phyloP scores from a whole-genome alignment of 768 basidiomycete genomes.

The Russula vinacea region DNA sequence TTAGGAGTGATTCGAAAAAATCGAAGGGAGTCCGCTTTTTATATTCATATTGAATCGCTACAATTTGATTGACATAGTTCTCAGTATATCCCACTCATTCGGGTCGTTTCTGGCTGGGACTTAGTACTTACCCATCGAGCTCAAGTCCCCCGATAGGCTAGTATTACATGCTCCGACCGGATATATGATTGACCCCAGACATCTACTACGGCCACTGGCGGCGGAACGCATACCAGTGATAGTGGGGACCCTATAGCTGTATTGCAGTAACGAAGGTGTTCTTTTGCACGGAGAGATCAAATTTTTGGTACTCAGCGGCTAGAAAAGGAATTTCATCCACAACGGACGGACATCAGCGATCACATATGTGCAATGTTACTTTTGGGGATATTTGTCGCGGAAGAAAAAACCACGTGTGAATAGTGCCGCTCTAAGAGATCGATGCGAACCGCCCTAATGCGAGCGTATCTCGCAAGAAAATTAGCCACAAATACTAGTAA shows the following conservation, averaged over 20 bases:
- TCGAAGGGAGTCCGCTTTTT: too few relatives aligned
- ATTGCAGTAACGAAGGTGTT: not conserved
- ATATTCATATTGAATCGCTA: too few relatives aligned
- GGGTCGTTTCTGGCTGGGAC: too few relatives aligned
- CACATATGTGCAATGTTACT: not conserved
- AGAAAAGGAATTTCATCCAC: not conserved
- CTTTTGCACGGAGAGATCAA: not conserved
- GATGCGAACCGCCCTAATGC: not conserved
- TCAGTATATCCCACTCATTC: too few relatives aligned
- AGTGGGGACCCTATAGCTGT: not conserved
- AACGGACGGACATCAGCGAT: not conserved
- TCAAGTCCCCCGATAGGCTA: conserved; percentile 1
- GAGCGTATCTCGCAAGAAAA: not conserved
- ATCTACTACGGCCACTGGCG: not conserved
- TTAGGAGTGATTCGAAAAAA: too few relatives aligned
- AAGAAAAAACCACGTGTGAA: not conserved
- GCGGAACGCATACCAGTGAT: too few relatives aligned
- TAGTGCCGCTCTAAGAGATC: not conserved
- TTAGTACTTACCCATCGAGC: too few relatives aligned
- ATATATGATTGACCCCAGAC: not conserved
- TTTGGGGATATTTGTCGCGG: not conserved
- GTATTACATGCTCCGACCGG: not conserved
- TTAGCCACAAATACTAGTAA: conserved; percentile 1
- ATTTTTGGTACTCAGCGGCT: not conserved
- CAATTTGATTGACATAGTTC: too few relatives aligned